Evolutionary conservation across 1,284 basidiomycete genomes (phyloP).

Genomic region (Phylloboletellus chloephorus): DNA sequence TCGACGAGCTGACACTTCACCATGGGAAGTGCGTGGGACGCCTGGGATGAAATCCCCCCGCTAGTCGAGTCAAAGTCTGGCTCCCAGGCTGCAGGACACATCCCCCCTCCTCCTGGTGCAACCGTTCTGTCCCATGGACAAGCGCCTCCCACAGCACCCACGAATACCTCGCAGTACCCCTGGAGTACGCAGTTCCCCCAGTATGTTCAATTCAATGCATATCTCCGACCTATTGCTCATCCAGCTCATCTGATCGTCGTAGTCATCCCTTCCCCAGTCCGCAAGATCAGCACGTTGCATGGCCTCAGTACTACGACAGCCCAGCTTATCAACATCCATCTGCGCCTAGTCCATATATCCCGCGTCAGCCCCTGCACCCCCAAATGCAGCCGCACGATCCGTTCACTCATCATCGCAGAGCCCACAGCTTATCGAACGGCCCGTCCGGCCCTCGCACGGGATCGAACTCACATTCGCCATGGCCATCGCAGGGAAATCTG

Average conservation of each 20-base stretch:
- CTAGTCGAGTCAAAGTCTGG: conserved; percentile 21
- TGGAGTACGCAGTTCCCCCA: conserved; percentile 18
- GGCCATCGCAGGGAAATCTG: conserved; percentile 25
- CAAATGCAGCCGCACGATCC: conserved; percentile 14
- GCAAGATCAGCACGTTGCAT: conserved; percentile 15
- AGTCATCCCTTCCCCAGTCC: conserved; percentile 11
- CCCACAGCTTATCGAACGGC: conserved; percentile 4
- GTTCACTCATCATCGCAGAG: conserved; percentile 8
- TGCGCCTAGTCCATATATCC: conserved; percentile 30
- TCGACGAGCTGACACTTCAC: conserved; percentile 10
- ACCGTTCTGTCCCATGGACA: conserved; percentile 11
- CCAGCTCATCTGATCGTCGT: conserved; percentile 4
- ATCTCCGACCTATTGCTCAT: neutral
- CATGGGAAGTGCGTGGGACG: conserved; percentile 19
- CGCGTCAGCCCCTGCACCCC: conserved; percentile 15
- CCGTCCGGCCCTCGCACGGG: conserved; percentile 1
- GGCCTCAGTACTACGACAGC: conserved; percentile 4
- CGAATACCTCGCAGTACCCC: conserved; percentile 7
- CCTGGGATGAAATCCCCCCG: conserved; percentile 24
- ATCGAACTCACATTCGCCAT: conserved; percentile 15
- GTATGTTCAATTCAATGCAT: conserved; percentile 9
- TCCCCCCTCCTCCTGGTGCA: conserved; percentile 28
- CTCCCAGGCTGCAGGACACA: conserved; percentile 9
- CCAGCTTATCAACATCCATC: conserved; percentile 17
- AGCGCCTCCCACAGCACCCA: conserved; percentile 9